Conservation (phyloP, 108 stramenopile genomes). For the Phaeodactylum tricornutum region DNA sequence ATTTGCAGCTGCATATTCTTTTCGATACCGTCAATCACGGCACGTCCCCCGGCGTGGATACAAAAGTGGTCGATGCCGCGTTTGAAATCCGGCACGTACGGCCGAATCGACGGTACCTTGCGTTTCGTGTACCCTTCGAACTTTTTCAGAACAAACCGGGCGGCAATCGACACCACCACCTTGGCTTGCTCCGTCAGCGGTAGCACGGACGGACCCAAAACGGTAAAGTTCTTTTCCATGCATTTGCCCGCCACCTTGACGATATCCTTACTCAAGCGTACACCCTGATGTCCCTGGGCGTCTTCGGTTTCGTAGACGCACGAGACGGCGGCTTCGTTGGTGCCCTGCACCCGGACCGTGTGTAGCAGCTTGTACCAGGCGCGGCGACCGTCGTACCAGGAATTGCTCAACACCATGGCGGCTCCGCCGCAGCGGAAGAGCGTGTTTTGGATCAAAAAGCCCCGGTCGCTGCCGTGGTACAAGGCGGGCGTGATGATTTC, state of each 20-base stretch:
- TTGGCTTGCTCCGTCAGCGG: constrained; percentile 89
- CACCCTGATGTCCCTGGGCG: constrained; percentile 66
- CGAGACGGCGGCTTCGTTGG: constrained; percentile 74
- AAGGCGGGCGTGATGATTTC: constrained; percentile 96
- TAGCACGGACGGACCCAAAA: constrained; percentile 87
- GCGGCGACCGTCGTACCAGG: constrained; percentile 85
- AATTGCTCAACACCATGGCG: constrained; percentile 91
- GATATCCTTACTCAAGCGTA: constrained; percentile 92
- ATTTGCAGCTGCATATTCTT: constrained; percentile 90
- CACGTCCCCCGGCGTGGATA: constrained; percentile 96
- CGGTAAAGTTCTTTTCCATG: constrained; percentile 97
- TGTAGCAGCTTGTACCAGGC: constrained; percentile 97
- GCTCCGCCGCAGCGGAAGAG: constrained; percentile 98
- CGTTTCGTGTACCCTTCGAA: constrained; percentile 19
- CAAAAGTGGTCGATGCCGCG: constrained; percentile 96
- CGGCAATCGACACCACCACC: constrained; percentile 55
- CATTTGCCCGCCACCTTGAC: constrained; percentile 94
- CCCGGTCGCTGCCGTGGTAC: constrained; percentile 93
- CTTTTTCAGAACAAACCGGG: constrained; percentile 47
- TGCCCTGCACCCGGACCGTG: constrained; percentile 93
- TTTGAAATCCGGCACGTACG: constrained; percentile 97
- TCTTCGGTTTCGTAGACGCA: constrained; percentile 94
- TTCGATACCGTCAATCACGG: constrained; percentile 96
- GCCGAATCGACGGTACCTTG: constrained; percentile 47
- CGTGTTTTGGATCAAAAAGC: constrained; percentile 94